Evolutionary conservation across 768 basidiomycete genomes (phyloP).

Genomic region (Sporobolomyces pararoseus): DNA sequence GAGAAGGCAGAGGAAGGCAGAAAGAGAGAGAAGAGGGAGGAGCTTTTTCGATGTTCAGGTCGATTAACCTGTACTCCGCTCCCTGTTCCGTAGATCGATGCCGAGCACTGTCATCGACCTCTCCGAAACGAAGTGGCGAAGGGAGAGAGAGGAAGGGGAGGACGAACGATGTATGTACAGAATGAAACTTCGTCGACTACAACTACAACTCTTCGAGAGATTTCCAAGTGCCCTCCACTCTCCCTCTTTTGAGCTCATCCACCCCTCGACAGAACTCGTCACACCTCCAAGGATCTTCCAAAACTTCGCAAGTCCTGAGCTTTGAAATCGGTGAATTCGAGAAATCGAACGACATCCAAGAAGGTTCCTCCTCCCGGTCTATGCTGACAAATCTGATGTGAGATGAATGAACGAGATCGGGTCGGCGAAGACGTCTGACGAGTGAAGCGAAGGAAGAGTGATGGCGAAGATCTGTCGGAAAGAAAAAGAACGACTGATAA

Average conservation of each 20-base stretch:
- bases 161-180: no score
- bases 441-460: constrained; percentile 8
- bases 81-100: no score
- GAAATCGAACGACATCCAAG: constrained; percentile 2
- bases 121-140: no score
- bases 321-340: not conserved
- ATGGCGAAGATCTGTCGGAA: constrained; percentile 23
- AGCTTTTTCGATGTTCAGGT: no score
- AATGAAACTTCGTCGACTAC: not conserved
- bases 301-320: not conserved
- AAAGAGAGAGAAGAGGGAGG: not conserved
- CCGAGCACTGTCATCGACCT: no score
- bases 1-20: not conserved
- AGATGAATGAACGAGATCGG: not conserved
- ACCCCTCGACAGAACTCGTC: constrained; percentile 13
- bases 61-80: no score
- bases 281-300: constrained; percentile 3
- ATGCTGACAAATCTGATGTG: constrained; percentile 5
- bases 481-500: no score
- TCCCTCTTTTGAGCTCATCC: not conserved
- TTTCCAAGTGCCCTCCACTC: not conserved
- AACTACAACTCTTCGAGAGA: not conserved
- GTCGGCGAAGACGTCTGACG: constrained; percentile 3
- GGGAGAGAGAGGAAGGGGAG: no score
- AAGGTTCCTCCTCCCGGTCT: not conserved